These are phyloP conservation scores for Geranium incanum DNA, from an alignment of 441 rosid species.

Conservation along the genomic window DNA sequence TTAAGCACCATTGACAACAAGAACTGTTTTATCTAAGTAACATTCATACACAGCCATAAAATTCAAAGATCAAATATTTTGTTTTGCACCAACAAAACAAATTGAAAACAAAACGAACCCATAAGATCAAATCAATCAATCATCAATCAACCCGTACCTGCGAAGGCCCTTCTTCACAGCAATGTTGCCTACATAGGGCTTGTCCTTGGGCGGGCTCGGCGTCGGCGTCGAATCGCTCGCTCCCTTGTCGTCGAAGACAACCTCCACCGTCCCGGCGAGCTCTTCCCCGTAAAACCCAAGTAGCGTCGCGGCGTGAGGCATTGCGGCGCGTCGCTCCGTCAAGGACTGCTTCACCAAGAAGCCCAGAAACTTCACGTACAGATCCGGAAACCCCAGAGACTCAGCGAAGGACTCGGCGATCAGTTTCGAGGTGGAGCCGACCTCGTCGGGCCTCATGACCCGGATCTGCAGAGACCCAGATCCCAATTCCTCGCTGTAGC, in stretches of 20 bases:
- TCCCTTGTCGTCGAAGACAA: slow-evolving; percentile 61
- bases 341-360: slow-evolving; percentile 75
- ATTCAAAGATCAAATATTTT: too few species aligned
- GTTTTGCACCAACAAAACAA: too few species aligned
- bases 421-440: slow-evolving; percentile 56
- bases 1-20: too few species aligned
- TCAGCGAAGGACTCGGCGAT: slow-evolving; percentile 79
- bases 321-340: slow-evolving; percentile 55
- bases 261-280: slow-evolving; percentile 83
- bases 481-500: slow-evolving; percentile 42
- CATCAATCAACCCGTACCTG: slow-evolving; percentile 31
- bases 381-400: slow-evolving; percentile 58
- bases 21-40: too few species aligned
- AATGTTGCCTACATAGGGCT: slow-evolving; percentile 84
- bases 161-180: slow-evolving; percentile 66
- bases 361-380: slow-evolving; percentile 55
- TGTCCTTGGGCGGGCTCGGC: slow-evolving; percentile 63
- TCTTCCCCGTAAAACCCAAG: slow-evolving; percentile 53
- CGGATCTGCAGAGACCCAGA: slow-evolving; percentile 62
- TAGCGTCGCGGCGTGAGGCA: slow-evolving; percentile 81
- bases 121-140: neutral
- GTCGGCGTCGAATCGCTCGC: slow-evolving; percentile 60
- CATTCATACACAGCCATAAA: too few species aligned
- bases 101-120: neutral
- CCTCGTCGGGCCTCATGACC: slow-evolving; percentile 61